Conservation (phyloP, 2,329 filamentous ascomycete genomes). For the Aspergillus sp. region DNA sequence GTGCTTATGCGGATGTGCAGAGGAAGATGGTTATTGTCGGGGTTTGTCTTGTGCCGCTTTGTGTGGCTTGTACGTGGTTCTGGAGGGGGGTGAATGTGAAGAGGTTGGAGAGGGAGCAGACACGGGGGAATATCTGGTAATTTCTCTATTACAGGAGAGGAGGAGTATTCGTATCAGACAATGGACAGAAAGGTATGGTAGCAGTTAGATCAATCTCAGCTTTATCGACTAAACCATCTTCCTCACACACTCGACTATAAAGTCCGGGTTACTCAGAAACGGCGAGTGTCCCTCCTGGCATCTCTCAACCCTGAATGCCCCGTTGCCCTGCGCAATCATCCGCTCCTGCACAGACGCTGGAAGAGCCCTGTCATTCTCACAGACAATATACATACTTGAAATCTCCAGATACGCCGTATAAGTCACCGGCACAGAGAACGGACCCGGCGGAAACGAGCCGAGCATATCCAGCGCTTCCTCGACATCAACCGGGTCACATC, state of each 20-base stretch:
- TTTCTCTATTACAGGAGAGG: too few species aligned
- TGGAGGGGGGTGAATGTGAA: slow-evolving; percentile 9
- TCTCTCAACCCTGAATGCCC: slow-evolving; percentile 26
- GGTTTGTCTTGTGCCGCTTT: slow-evolving; percentile 2
- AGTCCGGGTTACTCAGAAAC: too few species aligned
- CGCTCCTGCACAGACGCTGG: slow-evolving; percentile 21
- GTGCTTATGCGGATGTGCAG: slow-evolving; percentile 51
- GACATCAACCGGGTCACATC: too few species aligned
- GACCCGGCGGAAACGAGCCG: too few species aligned
- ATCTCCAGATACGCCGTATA: too few species aligned
- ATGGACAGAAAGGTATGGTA: too few species aligned
- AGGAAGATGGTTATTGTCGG: slow-evolving; percentile 42
- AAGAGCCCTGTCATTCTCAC: slow-evolving; percentile 28
- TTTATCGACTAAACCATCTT: neutral
- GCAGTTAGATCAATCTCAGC: too few species aligned
- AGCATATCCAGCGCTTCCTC: too few species aligned
- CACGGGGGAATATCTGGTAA: neutral
- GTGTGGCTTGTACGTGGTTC: neutral
- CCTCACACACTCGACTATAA: too few species aligned
- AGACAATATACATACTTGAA: slow-evolving; percentile 26
- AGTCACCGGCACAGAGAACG: too few species aligned
- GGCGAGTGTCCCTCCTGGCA: slow-evolving; percentile 19
- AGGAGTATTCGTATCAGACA: too few species aligned
- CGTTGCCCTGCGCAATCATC: slow-evolving; percentile 29
- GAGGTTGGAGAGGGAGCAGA: neutral